Conservation (phyloP, 805 yeast species). For the Saccharomyces jurei region DNA sequence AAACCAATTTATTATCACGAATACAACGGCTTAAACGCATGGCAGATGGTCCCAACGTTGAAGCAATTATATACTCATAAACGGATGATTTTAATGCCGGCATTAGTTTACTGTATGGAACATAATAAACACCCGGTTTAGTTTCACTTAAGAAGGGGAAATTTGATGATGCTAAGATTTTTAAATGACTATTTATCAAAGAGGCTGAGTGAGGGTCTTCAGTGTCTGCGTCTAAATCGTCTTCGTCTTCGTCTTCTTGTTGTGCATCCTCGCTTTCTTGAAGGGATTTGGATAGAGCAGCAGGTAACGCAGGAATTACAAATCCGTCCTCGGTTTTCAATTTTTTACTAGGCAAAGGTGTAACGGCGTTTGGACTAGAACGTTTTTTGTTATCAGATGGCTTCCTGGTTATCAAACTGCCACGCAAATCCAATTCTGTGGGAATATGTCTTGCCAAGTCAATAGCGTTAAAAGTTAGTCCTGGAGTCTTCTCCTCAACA, state of each 20-base stretch:
- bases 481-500: slow-evolving; percentile 30
- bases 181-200: slow-evolving; percentile 56
- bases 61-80: slow-evolving; percentile 50
- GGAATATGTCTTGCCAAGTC: slow-evolving; percentile 39
- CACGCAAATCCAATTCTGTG: slow-evolving; percentile 36
- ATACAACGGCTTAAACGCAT: slow-evolving; percentile 73
- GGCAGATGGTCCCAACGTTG: slow-evolving; percentile 58
- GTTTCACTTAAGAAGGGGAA: slow-evolving; percentile 56
- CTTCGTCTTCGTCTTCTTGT: slow-evolving; percentile 25
- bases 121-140: slow-evolving; percentile 48
- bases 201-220: slow-evolving; percentile 26
- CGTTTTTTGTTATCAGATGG: slow-evolving; percentile 32
- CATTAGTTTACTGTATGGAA: slow-evolving; percentile 51
- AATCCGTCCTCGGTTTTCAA: slow-evolving; percentile 37
- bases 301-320: slow-evolving; percentile 25
- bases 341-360: slow-evolving; percentile 27
- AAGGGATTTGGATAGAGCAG: slow-evolving; percentile 14
- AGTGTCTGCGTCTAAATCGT: slow-evolving; percentile 30
- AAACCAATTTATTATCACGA: slow-evolving; percentile 59
- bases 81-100: slow-evolving; percentile 40
- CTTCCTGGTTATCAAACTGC: slow-evolving; percentile 35
- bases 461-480: slow-evolving; percentile 34
- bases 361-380: slow-evolving; percentile 23
- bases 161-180: slow-evolving; percentile 43
- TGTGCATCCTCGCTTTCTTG: slow-evolving; percentile 20